phyloP scores from a whole-genome alignment of 148 eudicot species.

The Camellia japonica region DNA sequence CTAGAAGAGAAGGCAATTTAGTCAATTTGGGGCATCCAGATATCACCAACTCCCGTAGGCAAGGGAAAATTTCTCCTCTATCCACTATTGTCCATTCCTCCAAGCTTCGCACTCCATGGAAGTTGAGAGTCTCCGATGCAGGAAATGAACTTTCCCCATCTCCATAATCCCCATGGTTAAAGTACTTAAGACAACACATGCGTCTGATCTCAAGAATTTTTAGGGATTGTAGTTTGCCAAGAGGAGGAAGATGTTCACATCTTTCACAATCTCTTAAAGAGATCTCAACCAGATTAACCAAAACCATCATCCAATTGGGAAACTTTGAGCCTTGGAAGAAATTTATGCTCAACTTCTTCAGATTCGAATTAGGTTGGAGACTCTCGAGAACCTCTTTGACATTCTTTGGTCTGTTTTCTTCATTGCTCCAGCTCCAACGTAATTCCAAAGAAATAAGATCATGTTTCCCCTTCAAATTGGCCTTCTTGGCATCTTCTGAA shows the following conservation, averaged over 20 bases:
- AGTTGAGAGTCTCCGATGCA: background rate
- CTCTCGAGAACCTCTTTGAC: background rate
- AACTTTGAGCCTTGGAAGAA: background rate
- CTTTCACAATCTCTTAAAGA: background rate
- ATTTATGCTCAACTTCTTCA: background rate
- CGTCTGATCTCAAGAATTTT: background rate
- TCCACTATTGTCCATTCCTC: background rate
- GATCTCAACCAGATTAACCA: background rate
- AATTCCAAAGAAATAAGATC: background rate
- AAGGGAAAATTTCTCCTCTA: background rate
- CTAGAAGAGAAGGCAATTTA: background rate
- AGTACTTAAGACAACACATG: background rate
- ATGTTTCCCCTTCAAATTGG: background rate
- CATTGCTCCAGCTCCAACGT: background rate
- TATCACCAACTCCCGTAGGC: background rate
- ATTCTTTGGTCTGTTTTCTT: background rate
- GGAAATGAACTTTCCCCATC: background rate
- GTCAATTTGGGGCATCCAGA: background rate
- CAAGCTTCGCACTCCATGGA: background rate
- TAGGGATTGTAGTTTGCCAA: background rate
- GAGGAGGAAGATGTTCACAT: background rate
- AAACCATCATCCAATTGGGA: background rate
- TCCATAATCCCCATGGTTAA: background rate
- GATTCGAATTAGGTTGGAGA: background rate
- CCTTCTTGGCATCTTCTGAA: background rate